Base-by-base conservation (phyloP, 1,139 yeast species). In the Debaryomycetaceae sp. region DNA sequence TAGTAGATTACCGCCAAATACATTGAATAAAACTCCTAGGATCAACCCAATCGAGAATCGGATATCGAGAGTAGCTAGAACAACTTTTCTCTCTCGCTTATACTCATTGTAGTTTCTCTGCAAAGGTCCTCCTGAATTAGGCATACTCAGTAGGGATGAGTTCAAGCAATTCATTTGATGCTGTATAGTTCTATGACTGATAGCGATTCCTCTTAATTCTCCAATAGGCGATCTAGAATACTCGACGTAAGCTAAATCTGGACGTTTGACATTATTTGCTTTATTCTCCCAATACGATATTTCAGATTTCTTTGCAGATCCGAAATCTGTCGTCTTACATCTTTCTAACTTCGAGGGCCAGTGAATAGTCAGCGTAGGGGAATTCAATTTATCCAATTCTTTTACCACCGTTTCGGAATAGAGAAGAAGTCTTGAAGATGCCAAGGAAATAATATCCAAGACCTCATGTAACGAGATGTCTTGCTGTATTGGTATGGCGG, bases 161-260 rank as follows among this genome's bases (percentile, higher is more conserved):
- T 86, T 77, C 34, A 95, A 61, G 43, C 89, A 80, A 47, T 80
- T 77, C 93, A 93, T 88, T 60, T 93, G 99, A 55, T 89, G 95
- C 56, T 87, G 75, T 14, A 95, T 79, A 0, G 97, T 90, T 48
- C 89, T 74, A 58, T 93, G 98, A 31, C 95, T 86, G 60, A 95
- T 78, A 1, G 95, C 97, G 36, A 95, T 96, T 6, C 99, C 99
- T 44, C 97, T 76, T 34, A 90, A 67, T 54, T 91, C 96, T 1
- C 98, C 98, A 17, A 88, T 80, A 0, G 98, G 96, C 2, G 95
- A 86, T 53, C 95, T 77, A 0, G 95, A 83, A 60, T 87, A 95
- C 64, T 95, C 99, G 24, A 95, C 91, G 58, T 95, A 95, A 0
- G 98, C 97, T 49, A 93, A 69, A 58, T 88, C 95, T n/a, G 37